These are phyloP conservation scores for Rhizopogon parksii DNA, from an alignment of 1,284 basidiomycete species.

Conservation along the genomic window DNA sequence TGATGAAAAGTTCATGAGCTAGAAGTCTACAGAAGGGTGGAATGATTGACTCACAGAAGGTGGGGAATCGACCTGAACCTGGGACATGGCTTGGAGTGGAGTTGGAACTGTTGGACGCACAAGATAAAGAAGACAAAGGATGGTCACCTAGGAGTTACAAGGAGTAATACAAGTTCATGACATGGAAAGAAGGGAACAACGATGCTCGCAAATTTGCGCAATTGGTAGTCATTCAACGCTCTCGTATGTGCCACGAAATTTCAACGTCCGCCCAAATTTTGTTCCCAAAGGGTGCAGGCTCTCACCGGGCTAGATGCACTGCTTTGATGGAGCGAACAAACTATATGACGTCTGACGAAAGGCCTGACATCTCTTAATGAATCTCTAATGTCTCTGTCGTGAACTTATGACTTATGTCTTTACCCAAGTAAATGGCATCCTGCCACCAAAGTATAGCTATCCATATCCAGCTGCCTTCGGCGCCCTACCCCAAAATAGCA, in stretches of 20 bases:
- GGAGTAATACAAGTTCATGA: slow-evolving; percentile 19
- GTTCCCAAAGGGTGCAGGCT: slow-evolving; percentile 5
- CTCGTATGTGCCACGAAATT: slow-evolving; percentile 10
- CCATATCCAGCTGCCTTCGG: neutral
- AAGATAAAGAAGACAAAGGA: slow-evolving; percentile 5
- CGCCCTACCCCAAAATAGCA: neutral
- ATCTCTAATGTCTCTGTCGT: neutral
- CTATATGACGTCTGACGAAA: neutral
- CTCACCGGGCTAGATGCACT: too few species aligned
- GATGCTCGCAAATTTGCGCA: slow-evolving; percentile 14
- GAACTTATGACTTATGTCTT: too few species aligned
- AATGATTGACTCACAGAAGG: slow-evolving; percentile 10
- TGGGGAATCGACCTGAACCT: slow-evolving; percentile 4
- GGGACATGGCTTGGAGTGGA: slow-evolving; percentile 6
- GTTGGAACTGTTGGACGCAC: neutral
- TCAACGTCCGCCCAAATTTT: slow-evolving; percentile 24
- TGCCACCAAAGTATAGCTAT: neutral
- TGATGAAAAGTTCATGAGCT: neutral
- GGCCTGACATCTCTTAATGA: neutral
- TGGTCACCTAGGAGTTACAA: slow-evolving; percentile 7
- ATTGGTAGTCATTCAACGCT: slow-evolving; percentile 1
- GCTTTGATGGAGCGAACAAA: neutral
- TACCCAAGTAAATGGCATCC: neutral
- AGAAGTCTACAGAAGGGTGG: neutral
- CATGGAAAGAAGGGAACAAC: slow-evolving; percentile 14